phyloP scores from a whole-genome alignment of 2,329 filamentous ascomycete species.

The Pseudogymnoascus verrucosus region DNA sequence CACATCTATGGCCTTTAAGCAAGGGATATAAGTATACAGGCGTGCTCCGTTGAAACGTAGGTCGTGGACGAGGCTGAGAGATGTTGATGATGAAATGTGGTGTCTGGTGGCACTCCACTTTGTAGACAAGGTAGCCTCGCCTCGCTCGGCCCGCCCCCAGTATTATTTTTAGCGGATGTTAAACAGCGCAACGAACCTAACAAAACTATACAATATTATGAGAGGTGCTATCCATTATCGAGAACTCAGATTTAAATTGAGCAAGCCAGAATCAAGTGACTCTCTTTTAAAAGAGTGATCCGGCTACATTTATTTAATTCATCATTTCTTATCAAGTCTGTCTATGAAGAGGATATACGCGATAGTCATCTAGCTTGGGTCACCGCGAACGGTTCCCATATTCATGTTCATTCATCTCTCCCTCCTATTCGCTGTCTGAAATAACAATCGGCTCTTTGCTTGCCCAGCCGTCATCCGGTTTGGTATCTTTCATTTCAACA shows the following conservation, averaged over 20 bases:
- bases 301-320: background rate
- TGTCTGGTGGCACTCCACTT: background rate
- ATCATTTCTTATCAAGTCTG: background rate
- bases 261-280: background rate
- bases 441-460: background rate
- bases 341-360: background rate
- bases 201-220: background rate
- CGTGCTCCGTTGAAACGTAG: background rate
- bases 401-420: background rate
- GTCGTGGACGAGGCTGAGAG: conserved; percentile 5
- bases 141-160: background rate
- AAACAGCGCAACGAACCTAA: background rate
- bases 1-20: background rate
- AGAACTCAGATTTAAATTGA: background rate
- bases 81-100: conserved; percentile 7
- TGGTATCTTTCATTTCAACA: background rate
- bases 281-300: background rate
- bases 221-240: background rate
- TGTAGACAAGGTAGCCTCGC: background rate
- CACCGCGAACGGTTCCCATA: background rate
- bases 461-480: background rate
- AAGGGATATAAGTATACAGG: background rate
- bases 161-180: background rate
- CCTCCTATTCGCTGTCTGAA: background rate
- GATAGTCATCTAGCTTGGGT: background rate